Evolutionary conservation across 257 asterid species (phyloP).

Genomic region (Solanum chiquidenum): DNA sequence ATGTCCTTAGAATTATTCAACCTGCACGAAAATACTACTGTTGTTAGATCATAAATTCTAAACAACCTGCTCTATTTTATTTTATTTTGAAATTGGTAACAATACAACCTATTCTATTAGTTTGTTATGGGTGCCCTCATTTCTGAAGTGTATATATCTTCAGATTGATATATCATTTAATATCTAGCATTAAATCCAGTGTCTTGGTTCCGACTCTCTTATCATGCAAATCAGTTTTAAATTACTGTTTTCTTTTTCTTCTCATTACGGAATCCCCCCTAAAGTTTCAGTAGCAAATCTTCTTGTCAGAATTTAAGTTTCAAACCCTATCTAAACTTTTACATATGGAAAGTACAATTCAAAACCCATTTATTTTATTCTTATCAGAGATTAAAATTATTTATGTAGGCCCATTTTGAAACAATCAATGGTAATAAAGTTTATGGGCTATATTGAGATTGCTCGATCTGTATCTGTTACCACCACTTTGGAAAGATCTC

Average conservation of each 20-base stretch:
- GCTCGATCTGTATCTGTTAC: background rate
- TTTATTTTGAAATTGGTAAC: background rate
- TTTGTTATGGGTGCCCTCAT: background rate
- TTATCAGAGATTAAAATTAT: background rate
- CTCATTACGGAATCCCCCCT: background rate
- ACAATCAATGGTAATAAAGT: constrained; percentile 1
- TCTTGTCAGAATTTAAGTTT: background rate
- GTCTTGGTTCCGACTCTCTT: background rate
- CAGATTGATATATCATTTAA: background rate
- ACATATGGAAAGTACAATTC: background rate
- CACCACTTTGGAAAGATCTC: background rate
- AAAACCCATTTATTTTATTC: background rate
- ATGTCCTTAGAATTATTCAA: background rate
- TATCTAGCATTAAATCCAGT: background rate
- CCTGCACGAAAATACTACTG: background rate
- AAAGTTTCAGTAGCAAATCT: background rate
- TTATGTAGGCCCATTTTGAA: background rate
- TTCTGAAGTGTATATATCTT: background rate
- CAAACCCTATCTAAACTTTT: background rate
- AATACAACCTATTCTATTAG: background rate
- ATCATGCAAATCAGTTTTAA: background rate
- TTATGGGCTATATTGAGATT: background rate
- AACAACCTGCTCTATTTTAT: background rate
- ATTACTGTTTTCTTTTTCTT: background rate
- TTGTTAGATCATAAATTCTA: background rate